Evolutionary conservation across 352 stramenopile genomes (phyloP).

Genomic region (Globisporangium takayamanum): DNA sequence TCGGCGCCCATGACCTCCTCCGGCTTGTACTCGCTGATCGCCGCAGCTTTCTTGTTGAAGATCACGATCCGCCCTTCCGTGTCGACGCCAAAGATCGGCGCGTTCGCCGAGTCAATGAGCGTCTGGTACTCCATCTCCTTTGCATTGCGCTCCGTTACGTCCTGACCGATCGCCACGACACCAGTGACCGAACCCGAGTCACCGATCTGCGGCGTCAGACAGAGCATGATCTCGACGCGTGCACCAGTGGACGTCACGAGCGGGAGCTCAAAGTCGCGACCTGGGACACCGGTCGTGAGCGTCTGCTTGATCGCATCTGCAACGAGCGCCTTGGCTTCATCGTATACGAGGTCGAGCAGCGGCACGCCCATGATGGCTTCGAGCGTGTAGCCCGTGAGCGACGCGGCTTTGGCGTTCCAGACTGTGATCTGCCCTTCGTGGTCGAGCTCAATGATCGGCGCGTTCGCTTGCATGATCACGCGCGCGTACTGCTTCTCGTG

Average conservation of each 20-base stretch:
- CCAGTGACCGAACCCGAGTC: conserved; percentile 30
- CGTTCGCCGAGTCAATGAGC: conserved; percentile 71
- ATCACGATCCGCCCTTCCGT: conserved; percentile 51
- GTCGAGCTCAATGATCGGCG: conserved; percentile 75
- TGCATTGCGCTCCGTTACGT: conserved; percentile 54
- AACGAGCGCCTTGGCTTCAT: conserved; percentile 38
- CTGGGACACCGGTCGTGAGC: conserved; percentile 34
- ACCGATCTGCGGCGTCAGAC: conserved; percentile 43
- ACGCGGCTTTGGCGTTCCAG: conserved; percentile 62
- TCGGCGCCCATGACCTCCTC: conserved; percentile 83
- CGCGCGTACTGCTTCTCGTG: conserved; percentile 44
- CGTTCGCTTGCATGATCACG: conserved; percentile 69
- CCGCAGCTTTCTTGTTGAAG: conserved; percentile 90
- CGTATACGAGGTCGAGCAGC: conserved; percentile 41
- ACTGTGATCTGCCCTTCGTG: conserved; percentile 48
- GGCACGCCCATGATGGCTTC: conserved; percentile 37
- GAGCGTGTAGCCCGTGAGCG: conserved; percentile 52
- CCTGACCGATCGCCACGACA: conserved; percentile 66
- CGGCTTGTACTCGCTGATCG: conserved; percentile 83
- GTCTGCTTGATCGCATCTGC: conserved; percentile 36
- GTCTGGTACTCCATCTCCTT: conserved; percentile 68
- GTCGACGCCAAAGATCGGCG: conserved; percentile 73
- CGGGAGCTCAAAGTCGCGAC: conserved; percentile 47
- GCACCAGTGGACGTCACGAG: conserved; percentile 40
- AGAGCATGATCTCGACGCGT: conserved; percentile 47